Percentiles rank a stretch among this genome's conserved stretches.
Conservation (phyloP, 345 rosid species). For the Eucalyptus caleyi region DNA sequence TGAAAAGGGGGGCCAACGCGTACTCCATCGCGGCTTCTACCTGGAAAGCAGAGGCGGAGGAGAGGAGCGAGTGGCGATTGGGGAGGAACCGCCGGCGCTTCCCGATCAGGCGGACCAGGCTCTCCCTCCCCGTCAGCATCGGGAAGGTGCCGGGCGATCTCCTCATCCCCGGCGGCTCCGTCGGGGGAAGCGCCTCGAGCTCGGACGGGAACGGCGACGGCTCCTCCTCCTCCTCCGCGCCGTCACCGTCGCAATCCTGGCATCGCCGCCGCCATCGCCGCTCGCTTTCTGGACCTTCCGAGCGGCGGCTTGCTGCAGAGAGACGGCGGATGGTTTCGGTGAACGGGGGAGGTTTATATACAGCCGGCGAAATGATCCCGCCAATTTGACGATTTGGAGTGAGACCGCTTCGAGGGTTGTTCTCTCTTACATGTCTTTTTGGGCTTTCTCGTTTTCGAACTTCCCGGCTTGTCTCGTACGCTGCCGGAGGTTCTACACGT, state of each 20-base stretch:
- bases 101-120: conserved; percentile 60
- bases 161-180: neutral
- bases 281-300: neutral
- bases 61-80: conserved; percentile 36
- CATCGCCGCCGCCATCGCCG: neutral
- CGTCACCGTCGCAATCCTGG: neutral
- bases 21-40: neutral
- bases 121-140: conserved; percentile 68
- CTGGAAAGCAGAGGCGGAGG: conserved; percentile 17
- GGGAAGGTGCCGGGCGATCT: neutral
- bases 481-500: neutral
- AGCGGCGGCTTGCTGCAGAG: neutral
- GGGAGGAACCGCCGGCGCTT: conserved; percentile 67
- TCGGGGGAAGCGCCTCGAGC: neutral
- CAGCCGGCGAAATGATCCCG: neutral
- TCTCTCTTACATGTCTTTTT: neutral
- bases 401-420: neutral
- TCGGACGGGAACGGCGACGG: neutral
- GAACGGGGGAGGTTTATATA: neutral
- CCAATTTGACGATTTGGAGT: neutral
- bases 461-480: neutral
- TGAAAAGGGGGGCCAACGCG: too few relatives aligned
- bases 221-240: neutral
- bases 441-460: neutral
- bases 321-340: neutral